phyloP scores from a whole-genome alignment of 306 rosid genomes.

The Quercus aquifolioides region DNA sequence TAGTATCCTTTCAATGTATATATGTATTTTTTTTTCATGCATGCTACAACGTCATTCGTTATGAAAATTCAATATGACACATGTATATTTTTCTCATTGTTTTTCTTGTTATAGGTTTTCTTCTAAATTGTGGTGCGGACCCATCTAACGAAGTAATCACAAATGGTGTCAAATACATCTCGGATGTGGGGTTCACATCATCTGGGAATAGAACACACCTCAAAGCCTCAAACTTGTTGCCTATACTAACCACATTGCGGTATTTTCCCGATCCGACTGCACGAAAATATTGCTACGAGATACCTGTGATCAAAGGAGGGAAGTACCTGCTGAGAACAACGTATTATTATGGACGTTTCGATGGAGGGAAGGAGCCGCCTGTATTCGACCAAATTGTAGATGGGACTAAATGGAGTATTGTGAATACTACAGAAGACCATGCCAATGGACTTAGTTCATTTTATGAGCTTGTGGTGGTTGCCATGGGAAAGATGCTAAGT shows the following conservation, averaged over 20 bases:
- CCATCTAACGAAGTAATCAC: slow-evolving; percentile 20
- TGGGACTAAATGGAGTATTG: slow-evolving; percentile 70
- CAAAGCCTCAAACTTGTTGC: slow-evolving; percentile 35
- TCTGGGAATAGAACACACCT: slow-evolving; percentile 45
- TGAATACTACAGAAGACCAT: slow-evolving; percentile 71
- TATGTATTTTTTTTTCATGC: too few relatives aligned
- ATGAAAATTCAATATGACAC: too few relatives aligned
- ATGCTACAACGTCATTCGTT: too few relatives aligned
- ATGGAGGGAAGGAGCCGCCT: slow-evolving; percentile 71
- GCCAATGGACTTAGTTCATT: slow-evolving; percentile 68
- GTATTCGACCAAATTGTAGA: slow-evolving; percentile 83
- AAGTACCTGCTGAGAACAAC: slow-evolving; percentile 62
- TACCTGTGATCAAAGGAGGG: slow-evolving; percentile 52
- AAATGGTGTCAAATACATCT: slow-evolving; percentile 34
- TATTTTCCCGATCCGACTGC: slow-evolving; percentile 61
- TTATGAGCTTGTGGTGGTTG: slow-evolving; percentile 54
- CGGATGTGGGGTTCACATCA: slow-evolving; percentile 54
- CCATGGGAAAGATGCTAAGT: slow-evolving; percentile 49
- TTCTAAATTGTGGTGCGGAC: slow-evolving; percentile 58
- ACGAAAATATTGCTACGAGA: slow-evolving; percentile 56
- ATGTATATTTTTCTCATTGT: too few relatives aligned
- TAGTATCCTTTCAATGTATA: too few relatives aligned
- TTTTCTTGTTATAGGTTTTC: slow-evolving; percentile 48
- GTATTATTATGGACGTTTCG: slow-evolving; percentile 73
- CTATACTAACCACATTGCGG: slow-evolving; percentile 59